Evolutionary conservation across 1,284 basidiomycete genomes (phyloP), one percentile per base, ranked within the genome.

Genomic region (Coniferiporia sulphurascens): DNA sequence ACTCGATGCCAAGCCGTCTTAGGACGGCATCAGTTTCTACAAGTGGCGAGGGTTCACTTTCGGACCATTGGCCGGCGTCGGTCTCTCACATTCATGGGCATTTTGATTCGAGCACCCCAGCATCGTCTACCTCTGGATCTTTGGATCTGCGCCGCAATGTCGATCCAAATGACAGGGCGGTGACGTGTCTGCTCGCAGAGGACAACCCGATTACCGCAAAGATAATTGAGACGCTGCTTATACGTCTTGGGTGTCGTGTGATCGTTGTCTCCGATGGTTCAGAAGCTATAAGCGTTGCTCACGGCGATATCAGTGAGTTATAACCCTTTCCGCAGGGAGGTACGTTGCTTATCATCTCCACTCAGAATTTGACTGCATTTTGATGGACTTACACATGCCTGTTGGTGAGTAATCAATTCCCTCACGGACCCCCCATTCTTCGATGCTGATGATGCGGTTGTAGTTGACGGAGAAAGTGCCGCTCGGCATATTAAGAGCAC

Each of bases 141-240:
- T 84, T 88, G 62, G 90, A 91, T 68, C 69, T 89, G 69, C 81
- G 81, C 69, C 84, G 84, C 70, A 84, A 81, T 7, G 83, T 84
- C 2, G 86, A 91, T 71, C 83, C 82, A 32, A 80, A 72, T 65
- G 91, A 93, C 70, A 83, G 91, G 48, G 86, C 87, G 17, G 86
- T 98, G 56, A 95, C 92, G 19, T 95, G 94, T 67, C 74, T 99
- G 38, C 82, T 99, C 50, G 97, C 95, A 0, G 97, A 99, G 71
- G 95, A 98, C 70, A 99, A 99, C 69, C 96, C 96, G 0, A 97
- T 95, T 67, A 95, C 93, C 0, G 92, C 90, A 56, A 96, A 95
- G 78, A 95, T 98, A 51, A 87, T 98, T 60, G 95, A 98, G 74
- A 97, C 93, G 0, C 75, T 98, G 51, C 81, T 99, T 53, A 88